These are phyloP conservation scores for Allium cepa DNA, from an alignment of 106 monocot species.

Conservation along the genomic window DNA sequence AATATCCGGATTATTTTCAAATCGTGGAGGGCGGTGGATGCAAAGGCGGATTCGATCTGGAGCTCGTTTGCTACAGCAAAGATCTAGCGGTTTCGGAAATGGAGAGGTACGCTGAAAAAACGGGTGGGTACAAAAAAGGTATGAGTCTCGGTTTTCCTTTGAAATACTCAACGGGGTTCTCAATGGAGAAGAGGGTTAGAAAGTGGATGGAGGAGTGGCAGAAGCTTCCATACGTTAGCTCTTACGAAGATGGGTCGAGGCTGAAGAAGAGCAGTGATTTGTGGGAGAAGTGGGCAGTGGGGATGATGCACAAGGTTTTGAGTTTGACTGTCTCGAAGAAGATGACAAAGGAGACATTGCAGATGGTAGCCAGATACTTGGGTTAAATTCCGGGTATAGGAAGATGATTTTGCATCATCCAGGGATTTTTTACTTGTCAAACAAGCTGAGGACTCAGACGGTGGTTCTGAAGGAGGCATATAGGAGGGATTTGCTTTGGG, in stretches of 20 bases:
- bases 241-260: constrained; percentile 59
- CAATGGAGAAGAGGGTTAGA: constrained; percentile 73
- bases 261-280: constrained; percentile 44
- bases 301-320: constrained; percentile 70
- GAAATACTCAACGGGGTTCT: constrained; percentile 46
- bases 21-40: constrained; percentile 13
- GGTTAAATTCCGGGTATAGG: constrained; percentile 45
- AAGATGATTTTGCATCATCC: constrained; percentile 56
- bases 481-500: constrained; percentile 59
- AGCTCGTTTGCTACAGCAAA: constrained; percentile 69
- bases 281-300: constrained; percentile 88
- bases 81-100: constrained; percentile 72
- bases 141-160: constrained; percentile 50
- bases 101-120: constrained; percentile 35
- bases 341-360: constrained; percentile 58
- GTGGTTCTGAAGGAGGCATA: constrained; percentile 83
- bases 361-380: constrained; percentile 43
- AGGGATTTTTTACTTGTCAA: constrained; percentile 85
- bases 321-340: constrained; percentile 64
- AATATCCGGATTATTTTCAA: constrained; percentile 84
- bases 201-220: constrained; percentile 93
- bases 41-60: constrained; percentile 33
- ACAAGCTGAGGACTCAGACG: constrained; percentile 70
- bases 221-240: constrained; percentile 78
- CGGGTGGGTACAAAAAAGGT: constrained; percentile 57